A percentile compares a stretch with the other conserved stretches of the same genome.
These are phyloP conservation scores for Firmiana major DNA, from an alignment of 345 rosid species.

Conservation along the genomic window DNA sequence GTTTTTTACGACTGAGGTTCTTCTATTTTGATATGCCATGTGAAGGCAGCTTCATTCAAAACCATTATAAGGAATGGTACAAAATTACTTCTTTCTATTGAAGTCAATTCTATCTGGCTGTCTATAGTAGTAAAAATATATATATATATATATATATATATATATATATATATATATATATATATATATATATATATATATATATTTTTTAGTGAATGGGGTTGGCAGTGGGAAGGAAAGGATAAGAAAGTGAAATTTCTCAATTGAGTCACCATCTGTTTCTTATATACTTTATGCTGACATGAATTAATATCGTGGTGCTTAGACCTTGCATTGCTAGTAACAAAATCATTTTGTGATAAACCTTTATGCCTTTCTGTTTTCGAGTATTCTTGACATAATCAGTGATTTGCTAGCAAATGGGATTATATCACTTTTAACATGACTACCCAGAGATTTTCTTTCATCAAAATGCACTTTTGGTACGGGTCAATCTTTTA, in stretches of 20 bases:
- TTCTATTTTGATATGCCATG: neutral
- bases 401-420: neutral
- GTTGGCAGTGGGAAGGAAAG: neutral
- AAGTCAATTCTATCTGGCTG: neutral
- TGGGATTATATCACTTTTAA: neutral
- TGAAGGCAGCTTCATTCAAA: neutral
- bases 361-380: neutral
- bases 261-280: neutral
- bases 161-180: too few relatives aligned
- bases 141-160: too few relatives aligned
- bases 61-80: neutral
- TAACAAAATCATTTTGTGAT: neutral
- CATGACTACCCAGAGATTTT: neutral
- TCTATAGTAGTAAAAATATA: neutral
- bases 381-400: neutral
- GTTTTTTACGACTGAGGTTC: neutral
- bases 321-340: neutral
- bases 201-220: neutral
- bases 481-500: neutral
- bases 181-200: too few relatives aligned
- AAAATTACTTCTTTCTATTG: neutral
- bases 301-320: neutral
- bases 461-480: neutral
- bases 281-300: neutral
- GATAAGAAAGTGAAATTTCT: neutral